Conservation (phyloP, 805 yeast genomes). For the Teunomyces barrocoloradensis region DNA sequence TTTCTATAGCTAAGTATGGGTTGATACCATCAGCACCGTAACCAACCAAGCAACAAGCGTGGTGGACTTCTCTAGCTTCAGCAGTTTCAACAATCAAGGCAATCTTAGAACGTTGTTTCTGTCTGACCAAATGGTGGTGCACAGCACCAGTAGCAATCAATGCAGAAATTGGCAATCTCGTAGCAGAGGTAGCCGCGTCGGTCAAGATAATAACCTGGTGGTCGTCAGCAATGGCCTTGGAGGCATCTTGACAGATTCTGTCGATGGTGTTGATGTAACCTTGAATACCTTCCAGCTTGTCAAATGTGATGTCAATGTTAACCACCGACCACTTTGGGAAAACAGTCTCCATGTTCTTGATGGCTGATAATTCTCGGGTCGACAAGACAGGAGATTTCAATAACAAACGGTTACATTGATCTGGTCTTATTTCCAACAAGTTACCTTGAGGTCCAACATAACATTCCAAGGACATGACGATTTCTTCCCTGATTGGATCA, state of each 20-base stretch:
- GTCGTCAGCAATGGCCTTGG: slow-evolving; percentile 74
- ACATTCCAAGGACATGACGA: slow-evolving; percentile 96
- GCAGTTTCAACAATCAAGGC: slow-evolving; percentile 91
- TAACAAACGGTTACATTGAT: slow-evolving; percentile 85
- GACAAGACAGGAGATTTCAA: slow-evolving; percentile 81
- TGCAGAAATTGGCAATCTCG: slow-evolving; percentile 79
- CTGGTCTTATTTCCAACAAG: slow-evolving; percentile 84
- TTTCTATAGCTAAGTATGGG: slow-evolving; percentile 92
- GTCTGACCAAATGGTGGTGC: slow-evolving; percentile 93
- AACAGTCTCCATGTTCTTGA: slow-evolving; percentile 66
- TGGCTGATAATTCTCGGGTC: slow-evolving; percentile 69
- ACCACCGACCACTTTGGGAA: slow-evolving; percentile 86
- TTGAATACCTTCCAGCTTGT: slow-evolving; percentile 73
- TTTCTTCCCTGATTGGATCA: slow-evolving; percentile 94
- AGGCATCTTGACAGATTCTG: slow-evolving; percentile 82
- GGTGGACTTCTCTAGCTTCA: slow-evolving; percentile 97
- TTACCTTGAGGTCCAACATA: slow-evolving; percentile 99
- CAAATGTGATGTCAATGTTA: slow-evolving; percentile 84
- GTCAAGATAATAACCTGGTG: slow-evolving; percentile 73
- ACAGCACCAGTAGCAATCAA: slow-evolving; percentile 95
- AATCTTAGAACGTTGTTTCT: slow-evolving; percentile 93
- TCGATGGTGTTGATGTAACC: slow-evolving; percentile 87
- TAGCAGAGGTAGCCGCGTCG: slow-evolving; percentile 60
- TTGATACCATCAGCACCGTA: slow-evolving; percentile 97
- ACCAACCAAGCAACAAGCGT: slow-evolving; percentile 89